Conservation (phyloP, 2,329 filamentous ascomycete genomes). For the Alternaria alternata region DNA sequence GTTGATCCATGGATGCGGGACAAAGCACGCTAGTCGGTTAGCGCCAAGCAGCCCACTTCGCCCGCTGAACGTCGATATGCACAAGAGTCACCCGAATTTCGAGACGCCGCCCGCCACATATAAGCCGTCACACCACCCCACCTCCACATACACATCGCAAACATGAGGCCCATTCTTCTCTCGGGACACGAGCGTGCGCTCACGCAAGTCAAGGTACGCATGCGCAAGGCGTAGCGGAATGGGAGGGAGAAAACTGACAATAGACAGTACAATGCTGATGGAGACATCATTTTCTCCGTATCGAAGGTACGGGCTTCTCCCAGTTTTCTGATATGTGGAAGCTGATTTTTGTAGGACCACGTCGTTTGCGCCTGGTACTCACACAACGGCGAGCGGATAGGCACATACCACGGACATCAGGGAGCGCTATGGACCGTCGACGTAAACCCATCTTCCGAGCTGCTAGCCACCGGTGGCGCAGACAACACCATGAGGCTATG, state of each 20-base stretch:
- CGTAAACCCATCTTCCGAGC: conserved; percentile 87
- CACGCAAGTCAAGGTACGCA: conserved; percentile 77
- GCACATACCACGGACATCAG: conserved; percentile 93
- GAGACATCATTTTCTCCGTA: conserved; percentile 94
- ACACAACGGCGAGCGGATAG: conserved; percentile 96
- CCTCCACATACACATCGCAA: conserved; percentile 31
- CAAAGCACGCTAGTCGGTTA: conserved; percentile 30
- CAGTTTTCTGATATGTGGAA: background rate
- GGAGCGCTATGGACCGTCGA: conserved; percentile 99
- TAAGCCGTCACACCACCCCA: conserved; percentile 25
- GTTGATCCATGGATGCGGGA: conserved; percentile 20
- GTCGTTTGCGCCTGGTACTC: conserved; percentile 96
- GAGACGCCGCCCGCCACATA: conserved; percentile 32
- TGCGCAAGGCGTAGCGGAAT: background rate
- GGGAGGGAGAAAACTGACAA: conserved; percentile 6
- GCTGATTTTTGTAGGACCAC: conserved; percentile 67
- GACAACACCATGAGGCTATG: conserved; percentile 98
- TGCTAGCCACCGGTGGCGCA: conserved; percentile 93
- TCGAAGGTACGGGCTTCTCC: conserved; percentile 11
- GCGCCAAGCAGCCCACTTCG: conserved; percentile 38
- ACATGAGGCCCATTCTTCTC: conserved; percentile 95
- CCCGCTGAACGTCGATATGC: conserved; percentile 40
- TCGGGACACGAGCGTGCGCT: conserved; percentile 96
- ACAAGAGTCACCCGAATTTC: conserved; percentile 42
- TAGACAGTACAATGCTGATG: conserved; percentile 73